Conservation (phyloP, 2,329 filamentous ascomycete species). For the Ophiostoma novo-ulmi region DNA sequence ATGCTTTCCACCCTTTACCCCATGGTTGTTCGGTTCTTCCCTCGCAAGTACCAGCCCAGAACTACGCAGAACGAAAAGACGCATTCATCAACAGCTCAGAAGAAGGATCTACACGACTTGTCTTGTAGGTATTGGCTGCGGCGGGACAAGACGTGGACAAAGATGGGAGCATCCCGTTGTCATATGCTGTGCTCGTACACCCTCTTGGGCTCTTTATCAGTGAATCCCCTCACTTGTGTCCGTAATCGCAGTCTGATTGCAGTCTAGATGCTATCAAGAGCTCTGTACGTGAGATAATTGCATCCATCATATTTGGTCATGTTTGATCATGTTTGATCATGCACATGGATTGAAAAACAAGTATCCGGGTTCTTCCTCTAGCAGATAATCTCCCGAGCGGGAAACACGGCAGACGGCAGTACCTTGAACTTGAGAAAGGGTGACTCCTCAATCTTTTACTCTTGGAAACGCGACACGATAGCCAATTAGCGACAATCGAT, state of each 20-base stretch:
- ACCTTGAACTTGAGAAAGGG: not conserved
- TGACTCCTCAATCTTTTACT: too few relatives aligned
- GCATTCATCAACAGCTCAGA: too few relatives aligned
- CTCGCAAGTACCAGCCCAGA: too few relatives aligned
- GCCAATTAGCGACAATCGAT: too few relatives aligned
- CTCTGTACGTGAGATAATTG: not conserved
- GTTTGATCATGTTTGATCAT: not conserved
- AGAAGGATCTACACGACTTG: not conserved
- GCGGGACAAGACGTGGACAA: not conserved
- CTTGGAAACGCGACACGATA: too few relatives aligned
- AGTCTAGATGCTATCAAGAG: not conserved
- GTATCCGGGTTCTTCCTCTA: not conserved
- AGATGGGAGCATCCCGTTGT: constrained; percentile 5
- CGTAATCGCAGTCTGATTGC: constrained; percentile 5
- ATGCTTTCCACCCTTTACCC: too few relatives aligned
- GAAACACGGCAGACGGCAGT: constrained; percentile 6
- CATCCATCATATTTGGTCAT: not conserved
- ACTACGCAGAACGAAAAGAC: too few relatives aligned
- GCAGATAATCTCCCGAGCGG: not conserved
- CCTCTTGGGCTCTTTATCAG: not conserved
- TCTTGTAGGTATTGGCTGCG: not conserved
- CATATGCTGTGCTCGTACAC: constrained; percentile 1
- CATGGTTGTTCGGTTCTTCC: not conserved
- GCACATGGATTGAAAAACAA: not conserved
- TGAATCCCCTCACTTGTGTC: not conserved